These are phyloP conservation scores for Phytophthora foliorum DNA, from an alignment of 352 stramenopile species.

Conservation along the genomic window DNA sequence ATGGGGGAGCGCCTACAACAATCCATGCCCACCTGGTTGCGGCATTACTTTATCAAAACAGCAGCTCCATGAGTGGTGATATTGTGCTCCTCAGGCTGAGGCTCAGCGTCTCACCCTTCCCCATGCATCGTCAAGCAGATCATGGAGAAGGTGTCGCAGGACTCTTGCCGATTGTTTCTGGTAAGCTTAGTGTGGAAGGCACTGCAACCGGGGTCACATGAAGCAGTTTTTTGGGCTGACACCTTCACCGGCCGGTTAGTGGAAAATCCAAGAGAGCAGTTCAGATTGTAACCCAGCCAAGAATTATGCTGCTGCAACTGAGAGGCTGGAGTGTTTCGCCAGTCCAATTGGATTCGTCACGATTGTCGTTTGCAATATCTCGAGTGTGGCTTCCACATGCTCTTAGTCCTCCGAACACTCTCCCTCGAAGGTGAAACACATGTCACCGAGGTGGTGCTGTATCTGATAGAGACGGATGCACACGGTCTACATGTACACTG, in stretches of 20 bases:
- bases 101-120: constrained; percentile 28
- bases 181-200: constrained; percentile 7
- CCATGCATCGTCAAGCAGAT: constrained; percentile 23
- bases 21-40: constrained; percentile 5
- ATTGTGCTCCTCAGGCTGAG: too few relatives aligned
- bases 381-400: constrained; percentile 11
- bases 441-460: constrained; percentile 14
- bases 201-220: neutral
- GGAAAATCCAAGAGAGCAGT: constrained; percentile 20
- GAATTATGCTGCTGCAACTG: too few relatives aligned
- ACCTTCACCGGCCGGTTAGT: constrained; percentile 14
- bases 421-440: constrained; percentile 28
- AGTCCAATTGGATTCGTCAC: constrained; percentile 28
- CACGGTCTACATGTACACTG: neutral
- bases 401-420: constrained; percentile 12
- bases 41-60: constrained; percentile 25
- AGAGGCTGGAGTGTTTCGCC: too few relatives aligned
- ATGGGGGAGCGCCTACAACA: constrained; percentile 23
- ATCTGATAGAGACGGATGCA: constrained; percentile 24
- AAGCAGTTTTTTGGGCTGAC: constrained; percentile 18
- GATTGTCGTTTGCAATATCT: constrained; percentile 21
- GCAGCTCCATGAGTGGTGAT: constrained; percentile 16
- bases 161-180: constrained; percentile 13
- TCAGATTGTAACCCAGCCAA: neutral
- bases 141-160: constrained; percentile 25